A percentile compares a stretch with the other conserved stretches of the same genome.
These are phyloP conservation scores for Gentiana straminea DNA, from an alignment of 257 asterid genomes.

Conservation along the genomic window DNA sequence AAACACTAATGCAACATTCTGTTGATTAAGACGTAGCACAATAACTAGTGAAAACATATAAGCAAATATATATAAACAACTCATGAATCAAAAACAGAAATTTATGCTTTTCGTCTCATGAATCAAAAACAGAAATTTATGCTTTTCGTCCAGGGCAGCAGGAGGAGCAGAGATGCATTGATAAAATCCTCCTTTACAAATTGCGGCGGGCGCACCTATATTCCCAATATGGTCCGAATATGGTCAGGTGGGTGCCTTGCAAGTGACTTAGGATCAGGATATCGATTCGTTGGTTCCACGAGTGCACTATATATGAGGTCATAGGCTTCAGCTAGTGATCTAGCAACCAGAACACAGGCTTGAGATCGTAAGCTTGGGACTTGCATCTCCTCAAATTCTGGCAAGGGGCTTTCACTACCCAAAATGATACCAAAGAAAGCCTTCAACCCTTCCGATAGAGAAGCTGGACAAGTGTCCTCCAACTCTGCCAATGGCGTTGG, in stretches of 20 bases:
- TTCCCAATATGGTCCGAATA: constrained; percentile 90
- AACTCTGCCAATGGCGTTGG: constrained; percentile 44
- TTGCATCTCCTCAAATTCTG: constrained; percentile 90
- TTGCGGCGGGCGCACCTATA: constrained; percentile 21
- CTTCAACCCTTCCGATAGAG: constrained; percentile 75
- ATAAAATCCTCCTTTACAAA: not conserved
- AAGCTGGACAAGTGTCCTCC: constrained; percentile 57
- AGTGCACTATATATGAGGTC: constrained; percentile 65
- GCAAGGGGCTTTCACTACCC: constrained; percentile 75
- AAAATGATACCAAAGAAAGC: constrained; percentile 74
- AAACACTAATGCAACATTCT: no score
- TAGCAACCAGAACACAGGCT: constrained; percentile 52
- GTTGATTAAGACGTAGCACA: no score
- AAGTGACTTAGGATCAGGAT: constrained; percentile 78
- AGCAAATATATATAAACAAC: not conserved
- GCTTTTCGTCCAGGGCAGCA: not conserved
- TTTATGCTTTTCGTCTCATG: not conserved
- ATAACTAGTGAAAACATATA: not conserved
- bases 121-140: not conserved
- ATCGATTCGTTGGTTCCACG: constrained; percentile 62
- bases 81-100: not conserved
- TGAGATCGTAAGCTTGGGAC: constrained; percentile 79
- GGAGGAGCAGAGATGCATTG: constrained; percentile 2
- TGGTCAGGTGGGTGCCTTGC: constrained; percentile 97
- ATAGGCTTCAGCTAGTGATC: constrained; percentile 64